Base-by-base conservation (phyloP, 148 eudicot genomes). In the Arctostaphylos glauca region DNA sequence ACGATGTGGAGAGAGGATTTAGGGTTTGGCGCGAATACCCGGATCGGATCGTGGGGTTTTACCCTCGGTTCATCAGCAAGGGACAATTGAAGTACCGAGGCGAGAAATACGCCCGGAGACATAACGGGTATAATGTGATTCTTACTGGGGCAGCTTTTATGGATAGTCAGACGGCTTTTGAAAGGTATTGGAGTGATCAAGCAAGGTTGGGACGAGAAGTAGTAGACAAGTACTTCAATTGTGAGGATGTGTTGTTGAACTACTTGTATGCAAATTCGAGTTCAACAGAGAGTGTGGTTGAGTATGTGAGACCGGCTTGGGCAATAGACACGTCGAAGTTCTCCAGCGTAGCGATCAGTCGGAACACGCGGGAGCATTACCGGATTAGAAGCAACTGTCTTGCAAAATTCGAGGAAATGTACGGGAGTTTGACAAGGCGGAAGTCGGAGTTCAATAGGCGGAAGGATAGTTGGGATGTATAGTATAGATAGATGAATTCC, bases 401-500 rank as follows among this genome's bases (percentile, higher is more conserved):
- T 44, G 48, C 48, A 84, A 88, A 81, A 50, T 96, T 96, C 80
- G 70, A 91, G 0, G 88, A 86, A 64, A 82, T 90, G 77, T 96
- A 94, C 67, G 99, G 99, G 16, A 89, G 94, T 88, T 86, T 96
- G 85, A 71, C 83, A 2, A 59, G 84, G 58, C 78, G 92, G 66
- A 96, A 91, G 85, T 84, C 91, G 9, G 92, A 86, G 53, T 96
- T 96, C 80, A 83, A 89, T 25, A 70, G 83, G 47, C 88, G 99
- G 83, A 89, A 60, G 56, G 99, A 96, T 81, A 96, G 97, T 52
- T 96, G 99, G 99, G 98, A 96, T 94, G 87, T 89, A 90, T 96
- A 96, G 92, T 77, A 18, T 12, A 23, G 43, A 14, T 43, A 5
- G 15, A 54, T 78, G 46, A 49, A 75, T 62, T 80, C 62, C 55